phyloP scores from a whole-genome alignment of 768 basidiomycete species.

The Termitomyces sp. region DNA sequence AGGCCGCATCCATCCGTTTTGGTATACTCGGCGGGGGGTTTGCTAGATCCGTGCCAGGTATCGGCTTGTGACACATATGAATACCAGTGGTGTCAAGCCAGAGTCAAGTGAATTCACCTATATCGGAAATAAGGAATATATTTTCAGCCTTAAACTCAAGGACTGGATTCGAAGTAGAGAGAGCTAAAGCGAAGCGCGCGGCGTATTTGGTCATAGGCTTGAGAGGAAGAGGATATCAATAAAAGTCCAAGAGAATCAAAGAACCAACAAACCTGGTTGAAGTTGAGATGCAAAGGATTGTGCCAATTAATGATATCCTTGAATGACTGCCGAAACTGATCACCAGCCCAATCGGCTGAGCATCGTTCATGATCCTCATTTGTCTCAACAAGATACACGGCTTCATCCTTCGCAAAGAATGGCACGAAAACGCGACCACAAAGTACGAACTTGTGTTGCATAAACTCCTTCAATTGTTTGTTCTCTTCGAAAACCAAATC shows the following conservation, averaged over 20 bases:
- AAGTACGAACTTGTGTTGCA: conserved; percentile 52
- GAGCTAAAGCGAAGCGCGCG: conserved; percentile 58
- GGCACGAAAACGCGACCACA: conserved; percentile 64
- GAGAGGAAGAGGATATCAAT: neutral
- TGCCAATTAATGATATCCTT: conserved; percentile 57
- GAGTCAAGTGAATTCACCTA: neutral
- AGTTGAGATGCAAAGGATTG: conserved; percentile 54
- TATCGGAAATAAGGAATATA: neutral
- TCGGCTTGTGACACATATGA: conserved; percentile 28
- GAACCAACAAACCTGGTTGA: conserved; percentile 46
- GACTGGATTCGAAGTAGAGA: conserved; percentile 53
- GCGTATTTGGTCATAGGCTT: conserved; percentile 69
- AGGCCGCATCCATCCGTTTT: conserved; percentile 78
- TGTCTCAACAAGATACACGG: conserved; percentile 58
- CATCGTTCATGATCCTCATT: conserved; percentile 45
- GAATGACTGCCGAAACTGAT: conserved; percentile 43
- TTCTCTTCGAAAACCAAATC: conserved; percentile 34
- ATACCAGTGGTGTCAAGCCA: neutral
- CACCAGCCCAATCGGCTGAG: conserved; percentile 36
- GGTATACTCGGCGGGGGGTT: conserved; percentile 51
- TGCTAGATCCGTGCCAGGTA: conserved; percentile 28
- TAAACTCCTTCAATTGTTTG: conserved; percentile 26
- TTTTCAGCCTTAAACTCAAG: conserved; percentile 11
- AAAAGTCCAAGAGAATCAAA: neutral
- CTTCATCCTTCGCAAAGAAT: conserved; percentile 61